phyloP scores from a whole-genome alignment of 2,329 filamentous ascomycete genomes.

The Arthrobotrys iridis region DNA sequence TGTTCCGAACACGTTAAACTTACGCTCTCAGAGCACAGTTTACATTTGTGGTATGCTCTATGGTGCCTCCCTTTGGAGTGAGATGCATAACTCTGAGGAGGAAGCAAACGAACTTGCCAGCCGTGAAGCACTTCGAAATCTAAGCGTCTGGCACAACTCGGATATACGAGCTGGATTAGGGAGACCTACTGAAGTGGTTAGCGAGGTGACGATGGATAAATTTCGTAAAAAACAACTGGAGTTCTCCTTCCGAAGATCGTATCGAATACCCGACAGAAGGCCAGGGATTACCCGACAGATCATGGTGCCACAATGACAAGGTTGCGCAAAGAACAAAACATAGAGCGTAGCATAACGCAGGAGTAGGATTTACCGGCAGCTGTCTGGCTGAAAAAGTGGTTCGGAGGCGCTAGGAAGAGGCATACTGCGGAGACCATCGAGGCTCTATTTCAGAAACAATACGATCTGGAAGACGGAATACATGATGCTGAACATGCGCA shows the following conservation, averaged over 20 bases:
- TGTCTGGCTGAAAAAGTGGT: not conserved
- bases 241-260: not conserved
- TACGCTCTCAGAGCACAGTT: not conserved
- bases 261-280: not conserved
- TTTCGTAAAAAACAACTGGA: not conserved
- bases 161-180: not conserved
- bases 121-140: constrained; percentile 8
- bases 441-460: not conserved
- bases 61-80: not conserved
- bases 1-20: not conserved
- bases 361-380: not conserved
- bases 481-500: not conserved
- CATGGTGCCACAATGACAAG: too few relatives aligned
- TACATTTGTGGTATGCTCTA: not conserved
- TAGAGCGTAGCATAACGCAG: not conserved
- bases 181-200: not conserved
- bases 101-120: not conserved
- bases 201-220: not conserved
- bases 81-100: not conserved
- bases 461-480: not conserved
- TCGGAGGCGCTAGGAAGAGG: not conserved
- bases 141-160: too few relatives aligned
- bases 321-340: not conserved
- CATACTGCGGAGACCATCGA: constrained; percentile 6
- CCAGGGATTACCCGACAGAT: too few relatives aligned